Percentiles rank a stretch among this genome's conserved stretches.
phyloP scores from a whole-genome alignment of 1,284 basidiomycete genomes.

The Trichosporon faecale region DNA sequence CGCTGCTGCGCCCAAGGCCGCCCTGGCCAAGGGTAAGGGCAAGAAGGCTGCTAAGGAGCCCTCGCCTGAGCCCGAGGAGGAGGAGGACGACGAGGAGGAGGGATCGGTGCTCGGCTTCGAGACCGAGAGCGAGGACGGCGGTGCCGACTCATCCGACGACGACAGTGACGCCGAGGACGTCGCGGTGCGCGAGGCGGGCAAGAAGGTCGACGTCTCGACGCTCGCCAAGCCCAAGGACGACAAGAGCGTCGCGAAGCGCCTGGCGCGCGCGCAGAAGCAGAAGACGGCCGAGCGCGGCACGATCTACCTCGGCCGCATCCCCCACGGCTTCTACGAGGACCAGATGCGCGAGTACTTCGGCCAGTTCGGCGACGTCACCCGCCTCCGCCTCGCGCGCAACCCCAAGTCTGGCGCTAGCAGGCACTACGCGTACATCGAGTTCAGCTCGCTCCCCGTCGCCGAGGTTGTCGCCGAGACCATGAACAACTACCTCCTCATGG shows the following conservation, averaged over 20 bases:
- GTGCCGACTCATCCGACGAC: slow-evolving; percentile 75
- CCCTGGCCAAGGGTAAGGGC: slow-evolving; percentile 23
- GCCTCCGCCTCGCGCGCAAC: slow-evolving; percentile 86
- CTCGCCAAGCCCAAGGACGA: slow-evolving; percentile 73
- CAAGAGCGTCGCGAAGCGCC: slow-evolving; percentile 67
- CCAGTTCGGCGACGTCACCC: slow-evolving; percentile 89
- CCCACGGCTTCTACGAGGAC: slow-evolving; percentile 95
- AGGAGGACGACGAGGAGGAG: slow-evolving; percentile 48
- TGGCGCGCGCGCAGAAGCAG: slow-evolving; percentile 77
- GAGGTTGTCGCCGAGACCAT: slow-evolving; percentile 97
- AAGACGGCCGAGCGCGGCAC: slow-evolving; percentile 70
- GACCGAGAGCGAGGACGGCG: slow-evolving; percentile 54
- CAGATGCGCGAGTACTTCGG: slow-evolving; percentile 89
- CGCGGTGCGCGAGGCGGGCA: slow-evolving; percentile 48
- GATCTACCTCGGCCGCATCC: slow-evolving; percentile 83
- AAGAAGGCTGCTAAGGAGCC: slow-evolving; percentile 34
- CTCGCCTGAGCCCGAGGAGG: slow-evolving; percentile 29
- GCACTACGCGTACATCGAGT: slow-evolving; percentile 96
- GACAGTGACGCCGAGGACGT: slow-evolving; percentile 62
- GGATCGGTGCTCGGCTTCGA: slow-evolving; percentile 66
- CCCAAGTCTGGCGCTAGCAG: slow-evolving; percentile 95
- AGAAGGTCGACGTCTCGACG: slow-evolving; percentile 61
- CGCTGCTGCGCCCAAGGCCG: background rate
- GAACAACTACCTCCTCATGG: slow-evolving; percentile 96
- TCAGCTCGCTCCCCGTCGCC: slow-evolving; percentile 82